Base-by-base conservation (phyloP, 768 basidiomycete genomes). In the Pleurotus citrinopileatus region DNA sequence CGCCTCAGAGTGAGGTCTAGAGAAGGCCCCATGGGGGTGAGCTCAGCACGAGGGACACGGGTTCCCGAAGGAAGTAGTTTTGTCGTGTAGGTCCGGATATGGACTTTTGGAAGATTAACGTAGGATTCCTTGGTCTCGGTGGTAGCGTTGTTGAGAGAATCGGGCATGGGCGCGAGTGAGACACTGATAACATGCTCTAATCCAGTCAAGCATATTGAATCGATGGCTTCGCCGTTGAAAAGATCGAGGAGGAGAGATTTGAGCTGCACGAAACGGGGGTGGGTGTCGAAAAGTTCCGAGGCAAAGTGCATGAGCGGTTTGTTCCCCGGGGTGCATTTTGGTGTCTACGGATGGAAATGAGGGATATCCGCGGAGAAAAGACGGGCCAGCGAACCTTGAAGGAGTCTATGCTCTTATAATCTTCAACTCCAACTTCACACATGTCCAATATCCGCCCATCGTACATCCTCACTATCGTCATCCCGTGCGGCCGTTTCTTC, bases 241-340 rank as follows among this genome's bases (percentile, higher is more conserved):
- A 99, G 83, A 63, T 87, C 85, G 63, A 98, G 77, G 8, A 98
- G 80, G 65, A 96, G 76, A 1, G 92, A 95, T 73, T 97, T 98
- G 60, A 98, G 78, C 64, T 95, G 94, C 5, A 86, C 74, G 68
- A 90, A 95, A 9, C 93, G 87, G 1, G 96, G 94, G 67, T 98
- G 94, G 1, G 91, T 86, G 61, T 96, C 94, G 69, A 98, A 99
- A 8, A 98, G 79, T 57, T 93, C 91, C 0, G 94, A 95, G 12
- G 94, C 91, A 65, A 99, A 99, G 65, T 96, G 93, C 79, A 99
- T 86, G 59, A 98, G 71, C 42, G 97, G 96, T 61, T 91, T 87
- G 61, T 93, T 84, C 8, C 94, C 96, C 20, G 89, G 84, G 3
- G 93, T 88, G 12, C 89, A 86, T 81, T 96, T 98, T 20, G 84